phyloP scores from a whole-genome alignment of 768 basidiomycete species.

The Phaeolepiota aurea region DNA sequence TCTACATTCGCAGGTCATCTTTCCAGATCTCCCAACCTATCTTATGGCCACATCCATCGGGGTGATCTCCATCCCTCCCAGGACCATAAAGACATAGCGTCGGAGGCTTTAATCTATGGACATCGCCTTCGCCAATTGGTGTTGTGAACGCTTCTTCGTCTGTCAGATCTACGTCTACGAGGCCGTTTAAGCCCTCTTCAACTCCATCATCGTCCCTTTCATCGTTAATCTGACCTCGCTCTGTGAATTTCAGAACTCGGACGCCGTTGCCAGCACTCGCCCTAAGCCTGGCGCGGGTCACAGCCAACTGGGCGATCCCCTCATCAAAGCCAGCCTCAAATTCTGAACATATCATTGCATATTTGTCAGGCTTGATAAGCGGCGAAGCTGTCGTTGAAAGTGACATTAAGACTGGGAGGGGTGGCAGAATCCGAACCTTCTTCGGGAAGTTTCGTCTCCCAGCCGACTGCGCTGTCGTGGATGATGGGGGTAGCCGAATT shows the following conservation, averaged over 20 bases:
- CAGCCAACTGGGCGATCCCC: constrained; percentile 44
- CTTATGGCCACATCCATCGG: constrained; percentile 30
- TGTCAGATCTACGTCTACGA: constrained; percentile 22
- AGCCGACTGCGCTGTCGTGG: constrained; percentile 7
- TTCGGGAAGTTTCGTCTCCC: constrained; percentile 10
- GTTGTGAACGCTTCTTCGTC: constrained; percentile 21
- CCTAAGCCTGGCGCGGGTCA: constrained; percentile 35
- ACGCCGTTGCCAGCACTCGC: constrained; percentile 39
- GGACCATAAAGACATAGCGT: constrained; percentile 33
- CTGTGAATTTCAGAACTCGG: constrained; percentile 29
- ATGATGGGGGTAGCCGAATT: constrained; percentile 4
- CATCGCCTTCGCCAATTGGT: constrained; percentile 9
- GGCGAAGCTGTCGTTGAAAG: constrained; percentile 34
- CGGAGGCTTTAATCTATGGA: constrained; percentile 20
- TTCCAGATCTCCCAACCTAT: constrained; percentile 25
- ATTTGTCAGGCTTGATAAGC: constrained; percentile 20
- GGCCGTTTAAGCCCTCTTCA: constrained; percentile 25
- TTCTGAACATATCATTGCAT: constrained; percentile 32
- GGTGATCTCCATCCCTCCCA: constrained; percentile 19
- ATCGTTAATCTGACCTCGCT: constrained; percentile 9
- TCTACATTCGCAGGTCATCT: constrained; percentile 19
- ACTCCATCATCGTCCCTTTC: constrained; percentile 8
- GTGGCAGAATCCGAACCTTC: constrained; percentile 52
- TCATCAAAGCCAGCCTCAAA: constrained; percentile 60
- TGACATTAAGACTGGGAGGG: constrained; percentile 37